Conservation (phyloP, 139 green algal species). For the Trebouxia sp. region DNA sequence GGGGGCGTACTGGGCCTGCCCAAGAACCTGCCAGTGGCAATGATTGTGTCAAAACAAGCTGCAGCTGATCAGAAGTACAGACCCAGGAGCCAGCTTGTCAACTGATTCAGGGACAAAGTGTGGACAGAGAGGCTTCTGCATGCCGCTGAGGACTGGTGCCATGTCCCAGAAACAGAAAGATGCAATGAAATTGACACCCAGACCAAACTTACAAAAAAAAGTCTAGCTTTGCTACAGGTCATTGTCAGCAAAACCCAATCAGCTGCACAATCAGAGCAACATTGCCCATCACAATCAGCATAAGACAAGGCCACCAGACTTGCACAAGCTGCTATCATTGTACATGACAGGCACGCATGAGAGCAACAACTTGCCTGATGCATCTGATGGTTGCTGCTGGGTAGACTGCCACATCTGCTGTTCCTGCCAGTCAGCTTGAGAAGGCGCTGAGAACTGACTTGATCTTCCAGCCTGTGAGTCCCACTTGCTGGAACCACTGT, state of each 20-base stretch:
- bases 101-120: too few relatives aligned
- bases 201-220: too few relatives aligned
- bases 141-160: too few relatives aligned
- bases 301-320: neutral
- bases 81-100: too few relatives aligned
- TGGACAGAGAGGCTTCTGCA: too few relatives aligned
- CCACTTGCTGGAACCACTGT: neutral
- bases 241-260: too few relatives aligned
- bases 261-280: too few relatives aligned
- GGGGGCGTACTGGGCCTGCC: conserved; percentile 17
- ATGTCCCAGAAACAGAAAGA: too few relatives aligned
- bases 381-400: neutral
- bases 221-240: too few relatives aligned
- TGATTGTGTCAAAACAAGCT: neutral
- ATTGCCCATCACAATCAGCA: too few relatives aligned
- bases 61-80: too few relatives aligned
- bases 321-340: neutral
- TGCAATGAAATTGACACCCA: too few relatives aligned
- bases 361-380: neutral
- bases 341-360: neutral
- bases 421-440: neutral
- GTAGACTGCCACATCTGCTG: neutral
- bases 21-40: neutral
- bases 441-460: neutral
- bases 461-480: neutral